A percentile compares a stretch with the other conserved stretches of the same genome.
These are phyloP conservation scores for Laguncularia racemosa DNA, from an alignment of 345 rosid species.

Conservation along the genomic window DNA sequence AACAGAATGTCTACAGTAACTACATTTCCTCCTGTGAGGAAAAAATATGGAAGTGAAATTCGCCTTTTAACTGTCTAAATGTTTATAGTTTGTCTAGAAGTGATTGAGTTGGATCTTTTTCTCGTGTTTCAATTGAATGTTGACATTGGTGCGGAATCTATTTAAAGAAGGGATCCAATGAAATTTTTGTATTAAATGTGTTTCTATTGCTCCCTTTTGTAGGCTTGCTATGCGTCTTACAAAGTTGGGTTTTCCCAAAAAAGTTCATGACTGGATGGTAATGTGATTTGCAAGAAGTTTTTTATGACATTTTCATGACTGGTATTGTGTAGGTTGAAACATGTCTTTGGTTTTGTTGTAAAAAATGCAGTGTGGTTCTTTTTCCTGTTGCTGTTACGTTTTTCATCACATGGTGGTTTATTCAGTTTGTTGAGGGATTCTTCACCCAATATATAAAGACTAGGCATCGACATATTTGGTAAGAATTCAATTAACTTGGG, in stretches of 20 bases:
- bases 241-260: slow-evolving; percentile 88
- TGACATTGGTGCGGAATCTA: too few species aligned
- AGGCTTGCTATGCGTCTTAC: slow-evolving; percentile 86
- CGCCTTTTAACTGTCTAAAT: too few species aligned
- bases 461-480: slow-evolving; percentile 79
- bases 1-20: too few species aligned
- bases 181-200: not conserved
- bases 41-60: too few species aligned
- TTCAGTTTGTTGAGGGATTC: slow-evolving; percentile 79
- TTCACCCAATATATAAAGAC: slow-evolving; percentile 68
- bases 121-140: too few species aligned
- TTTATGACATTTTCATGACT: not conserved
- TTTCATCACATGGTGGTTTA: slow-evolving; percentile 79
- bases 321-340: not conserved
- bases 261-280: slow-evolving; percentile 96
- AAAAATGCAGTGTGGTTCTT: slow-evolving; percentile 65
- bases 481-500: slow-evolving; percentile 14
- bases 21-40: too few species aligned
- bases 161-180: too few species aligned
- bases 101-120: too few species aligned
- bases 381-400: slow-evolving; percentile 86
- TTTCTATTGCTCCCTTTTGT: slow-evolving; percentile 16
- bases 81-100: too few species aligned
- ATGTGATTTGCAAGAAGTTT: slow-evolving; percentile 7
- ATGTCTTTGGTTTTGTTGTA: slow-evolving; percentile 12